A percentile compares a stretch with the other conserved stretches of the same genome.
phyloP scores from a whole-genome alignment of 805 yeast genomes.

The Myxozyma udenii region DNA sequence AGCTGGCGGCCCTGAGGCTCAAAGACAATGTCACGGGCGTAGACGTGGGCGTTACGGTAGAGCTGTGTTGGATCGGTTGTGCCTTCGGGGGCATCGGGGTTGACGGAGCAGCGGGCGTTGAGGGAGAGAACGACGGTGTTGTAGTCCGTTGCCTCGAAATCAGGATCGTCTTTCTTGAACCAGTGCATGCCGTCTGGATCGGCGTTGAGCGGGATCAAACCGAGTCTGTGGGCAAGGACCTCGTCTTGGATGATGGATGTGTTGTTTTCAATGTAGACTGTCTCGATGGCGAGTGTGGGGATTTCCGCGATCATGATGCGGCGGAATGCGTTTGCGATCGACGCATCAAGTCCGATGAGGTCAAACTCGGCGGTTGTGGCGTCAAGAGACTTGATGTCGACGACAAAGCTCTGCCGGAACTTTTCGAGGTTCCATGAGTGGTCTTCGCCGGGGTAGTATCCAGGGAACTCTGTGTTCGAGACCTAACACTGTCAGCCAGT shows the following conservation, averaged over 20 bases:
- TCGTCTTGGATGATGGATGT: constrained; percentile 97
- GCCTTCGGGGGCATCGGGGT: constrained; percentile 75
- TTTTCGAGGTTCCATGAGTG: constrained; percentile 79
- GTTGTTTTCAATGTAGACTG: constrained; percentile 85
- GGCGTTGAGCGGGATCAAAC: constrained; percentile 82
- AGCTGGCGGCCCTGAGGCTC: constrained; percentile 88
- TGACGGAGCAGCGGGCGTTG: constrained; percentile 78
- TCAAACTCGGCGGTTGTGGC: constrained; percentile 73
- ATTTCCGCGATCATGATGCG: constrained; percentile 96
- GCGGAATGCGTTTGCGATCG: constrained; percentile 93
- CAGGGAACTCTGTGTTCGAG: constrained; percentile 88
- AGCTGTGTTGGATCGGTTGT: constrained; percentile 78
- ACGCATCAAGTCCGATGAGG: constrained; percentile 79
- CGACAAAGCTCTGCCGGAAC: constrained; percentile 60
- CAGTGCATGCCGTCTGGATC: constrained; percentile 87
- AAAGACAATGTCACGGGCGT: constrained; percentile 83
- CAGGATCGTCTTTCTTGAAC: constrained; percentile 54
- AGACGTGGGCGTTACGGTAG: constrained; percentile 80
- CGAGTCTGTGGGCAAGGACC: constrained; percentile 92
- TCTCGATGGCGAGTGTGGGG: constrained; percentile 93
- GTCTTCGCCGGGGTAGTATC: constrained; percentile 63
- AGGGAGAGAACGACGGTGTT: constrained; percentile 84
- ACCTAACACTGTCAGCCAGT: constrained; percentile 37
- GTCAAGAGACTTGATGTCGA: constrained; percentile 63
- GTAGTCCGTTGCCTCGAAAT: constrained; percentile 61